Evolutionary conservation across 345 rosid species (phyloP), one percentile per base, ranked within the genome.

Genomic region (Camelina sativa): DNA sequence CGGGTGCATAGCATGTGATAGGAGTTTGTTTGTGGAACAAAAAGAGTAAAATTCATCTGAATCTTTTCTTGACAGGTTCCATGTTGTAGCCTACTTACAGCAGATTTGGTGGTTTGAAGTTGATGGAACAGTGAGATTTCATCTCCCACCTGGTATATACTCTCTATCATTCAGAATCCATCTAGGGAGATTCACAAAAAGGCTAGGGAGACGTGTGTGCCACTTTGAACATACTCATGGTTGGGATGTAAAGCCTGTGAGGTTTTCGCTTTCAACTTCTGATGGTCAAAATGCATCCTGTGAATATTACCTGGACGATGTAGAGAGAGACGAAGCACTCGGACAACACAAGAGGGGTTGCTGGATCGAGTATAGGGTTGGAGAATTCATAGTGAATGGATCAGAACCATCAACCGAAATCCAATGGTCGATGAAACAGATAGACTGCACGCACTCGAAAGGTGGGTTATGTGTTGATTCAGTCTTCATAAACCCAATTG

Each of bases 71-170:
- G 65, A 67, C 87, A 93, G 98, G 82, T 89, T 93, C 80, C 88
- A 83, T 32, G 83, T 76, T 61, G 87, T 94, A 80, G 96, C 98
- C 35, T 89, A 88, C 82, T 81, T 91, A 76, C 97, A 86, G 79
- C 97, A 91, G 84, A 86, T 91, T 74, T 91, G 98, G 97, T 93
- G 97, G 98, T 93, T 93, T 75, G 95, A 91, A 84, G 96, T 87
- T 11, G 96, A 90, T 62, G 98, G 97, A 72, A 75, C 74, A 38
- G 89, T 91, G 43, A 94, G 80, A 78, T 91, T 90, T 79, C 91
- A 91, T 76, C 84, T 94, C 55, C 97, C 96, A 22, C 84, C 96
- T 65, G 97, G 88, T 80, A 48, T 84, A 19, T 94, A 91, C 82
- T 87, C 95, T 22, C 43, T 94, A 6, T 85, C 86, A 62, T 88